phyloP scores from a whole-genome alignment of 2,329 filamentous ascomycete species.

The Aspergillus pseudonomiae region DNA sequence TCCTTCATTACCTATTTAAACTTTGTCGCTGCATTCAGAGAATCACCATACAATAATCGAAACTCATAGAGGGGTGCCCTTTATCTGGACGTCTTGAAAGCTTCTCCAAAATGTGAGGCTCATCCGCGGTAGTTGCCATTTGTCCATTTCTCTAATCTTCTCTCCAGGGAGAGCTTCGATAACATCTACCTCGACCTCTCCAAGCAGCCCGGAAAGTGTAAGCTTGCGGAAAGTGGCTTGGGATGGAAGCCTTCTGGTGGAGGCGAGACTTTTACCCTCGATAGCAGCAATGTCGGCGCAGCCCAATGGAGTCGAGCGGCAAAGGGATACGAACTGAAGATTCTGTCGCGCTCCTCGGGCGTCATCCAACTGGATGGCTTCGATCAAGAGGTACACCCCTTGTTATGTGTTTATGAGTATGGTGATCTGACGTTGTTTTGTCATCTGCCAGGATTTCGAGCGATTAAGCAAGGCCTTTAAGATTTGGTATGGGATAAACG shows the following conservation, averaged over 20 bases:
- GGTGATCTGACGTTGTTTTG: background rate
- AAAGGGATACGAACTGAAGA: conserved; percentile 91
- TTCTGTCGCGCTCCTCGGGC: conserved; percentile 79
- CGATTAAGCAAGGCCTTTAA: conserved; percentile 92
- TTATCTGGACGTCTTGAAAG: conserved; percentile 15
- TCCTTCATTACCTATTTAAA: conserved; percentile 1
- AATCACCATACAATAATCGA: background rate
- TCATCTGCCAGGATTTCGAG: conserved; percentile 74
- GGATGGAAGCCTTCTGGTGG: conserved; percentile 91
- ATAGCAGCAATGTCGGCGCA: conserved; percentile 78
- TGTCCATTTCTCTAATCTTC: conserved; percentile 14
- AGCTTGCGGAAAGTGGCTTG: conserved; percentile 90
- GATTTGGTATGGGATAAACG: conserved; percentile 92
- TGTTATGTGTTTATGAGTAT: background rate
- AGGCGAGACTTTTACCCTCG: conserved; percentile 91
- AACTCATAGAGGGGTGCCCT: background rate
- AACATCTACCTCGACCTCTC: conserved; percentile 96
- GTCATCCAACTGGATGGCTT: conserved; percentile 96
- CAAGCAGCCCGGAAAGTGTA: conserved; percentile 87
- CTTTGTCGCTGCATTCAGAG: conserved; percentile 1
- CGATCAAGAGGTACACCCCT: conserved; percentile 68
- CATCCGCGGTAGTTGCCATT: conserved; percentile 2
- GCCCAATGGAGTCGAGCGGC: conserved; percentile 95
- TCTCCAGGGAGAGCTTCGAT: conserved; percentile 83
- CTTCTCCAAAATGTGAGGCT: conserved; percentile 40